A percentile compares a stretch with the other conserved stretches of the same genome.
Evolutionary conservation across 805 yeast species (phyloP).

Genomic region (Zygosaccharomyces bisporus): DNA sequence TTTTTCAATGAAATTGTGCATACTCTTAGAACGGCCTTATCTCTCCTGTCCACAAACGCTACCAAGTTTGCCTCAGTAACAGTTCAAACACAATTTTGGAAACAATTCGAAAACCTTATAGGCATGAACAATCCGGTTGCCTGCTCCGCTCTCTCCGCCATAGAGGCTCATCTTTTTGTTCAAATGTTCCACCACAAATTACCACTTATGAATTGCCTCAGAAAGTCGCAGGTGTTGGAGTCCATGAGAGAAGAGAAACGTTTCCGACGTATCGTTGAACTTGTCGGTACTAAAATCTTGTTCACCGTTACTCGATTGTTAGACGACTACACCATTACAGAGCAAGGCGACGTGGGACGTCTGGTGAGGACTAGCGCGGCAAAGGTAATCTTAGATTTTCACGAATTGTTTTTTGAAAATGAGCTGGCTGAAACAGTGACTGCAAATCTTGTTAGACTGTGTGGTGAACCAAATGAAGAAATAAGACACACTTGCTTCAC

Average conservation of each 20-base stretch:
- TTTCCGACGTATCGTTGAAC: conserved; percentile 5
- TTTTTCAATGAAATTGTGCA: conserved; percentile 1
- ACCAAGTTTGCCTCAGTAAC: conserved; percentile 2
- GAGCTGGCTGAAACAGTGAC: conserved; percentile 23
- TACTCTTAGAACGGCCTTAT: conserved; percentile 4
- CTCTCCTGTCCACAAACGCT: conserved; percentile 1
- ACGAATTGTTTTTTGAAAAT: conserved; percentile 6
- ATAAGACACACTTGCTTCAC: conserved; percentile 39
- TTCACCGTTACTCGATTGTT: conserved; percentile 38
- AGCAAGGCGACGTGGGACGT: conserved; percentile 91
- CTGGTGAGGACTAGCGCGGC: conserved; percentile 53
- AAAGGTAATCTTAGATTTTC: conserved; percentile 11
- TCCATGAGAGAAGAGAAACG: conserved; percentile 10
- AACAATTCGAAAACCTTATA: conserved; percentile 17
- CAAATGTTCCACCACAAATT: conserved; percentile 8
- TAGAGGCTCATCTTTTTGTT: conserved; percentile 11
- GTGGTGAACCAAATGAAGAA: conserved; percentile 61
- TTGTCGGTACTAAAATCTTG: conserved; percentile 1
- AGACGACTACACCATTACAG: conserved; percentile 73
- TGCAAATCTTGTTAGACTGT: conserved; percentile 47
- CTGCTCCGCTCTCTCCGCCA: conserved; percentile 20
- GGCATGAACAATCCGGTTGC: conserved; percentile 18
- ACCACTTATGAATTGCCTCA: conserved; percentile 15
- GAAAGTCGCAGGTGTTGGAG: conserved; percentile 19
- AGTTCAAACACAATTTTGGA: conserved; percentile 10